Evolutionary conservation across 2,329 filamentous ascomycete genomes (phyloP).

Genomic region (Colletotrichum brevisporum): DNA sequence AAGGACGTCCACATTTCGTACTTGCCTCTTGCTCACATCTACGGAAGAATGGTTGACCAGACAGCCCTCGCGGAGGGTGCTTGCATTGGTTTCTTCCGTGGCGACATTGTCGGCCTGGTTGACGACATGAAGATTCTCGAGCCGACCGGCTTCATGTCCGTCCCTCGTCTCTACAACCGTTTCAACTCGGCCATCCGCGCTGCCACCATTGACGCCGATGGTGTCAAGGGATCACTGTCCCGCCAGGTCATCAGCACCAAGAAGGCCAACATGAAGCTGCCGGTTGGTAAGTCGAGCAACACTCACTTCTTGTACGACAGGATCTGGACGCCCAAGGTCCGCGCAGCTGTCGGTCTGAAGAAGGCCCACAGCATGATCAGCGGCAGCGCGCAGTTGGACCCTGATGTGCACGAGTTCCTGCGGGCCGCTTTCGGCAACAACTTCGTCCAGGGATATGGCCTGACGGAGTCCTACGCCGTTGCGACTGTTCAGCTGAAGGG

Average conservation of each 20-base stretch:
- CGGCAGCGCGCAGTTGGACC: conserved; percentile 92
- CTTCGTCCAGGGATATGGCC: conserved; percentile 90
- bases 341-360: conserved; percentile 85
- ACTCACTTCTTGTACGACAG: conserved; percentile 84
- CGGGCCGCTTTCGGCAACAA: conserved; percentile 84
- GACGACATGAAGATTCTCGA: conserved; percentile 92
- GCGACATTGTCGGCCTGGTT: conserved; percentile 86
- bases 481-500: conserved; percentile 76
- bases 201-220: conserved; percentile 82
- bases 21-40: conserved; percentile 94
- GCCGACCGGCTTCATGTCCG: conserved; percentile 87
- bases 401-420: conserved; percentile 88
- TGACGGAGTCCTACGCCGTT: conserved; percentile 93
- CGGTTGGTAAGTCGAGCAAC: conserved; percentile 81
- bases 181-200: conserved; percentile 88
- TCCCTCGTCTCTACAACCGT: conserved; percentile 91
- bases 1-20: conserved; percentile 84
- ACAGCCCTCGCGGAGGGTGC: conserved; percentile 78
- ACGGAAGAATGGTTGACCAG: conserved; percentile 87
- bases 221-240: conserved; percentile 85
- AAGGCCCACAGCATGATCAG: conserved; percentile 81
- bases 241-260: conserved; percentile 86
- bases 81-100: conserved; percentile 92
- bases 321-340: conserved; percentile 92
- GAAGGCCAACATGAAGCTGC: conserved; percentile 80